Percentiles rank a stretch among this genome's conserved stretches.
Evolutionary conservation across 345 rosid species (phyloP).

Genomic region (Adansonia digitata): DNA sequence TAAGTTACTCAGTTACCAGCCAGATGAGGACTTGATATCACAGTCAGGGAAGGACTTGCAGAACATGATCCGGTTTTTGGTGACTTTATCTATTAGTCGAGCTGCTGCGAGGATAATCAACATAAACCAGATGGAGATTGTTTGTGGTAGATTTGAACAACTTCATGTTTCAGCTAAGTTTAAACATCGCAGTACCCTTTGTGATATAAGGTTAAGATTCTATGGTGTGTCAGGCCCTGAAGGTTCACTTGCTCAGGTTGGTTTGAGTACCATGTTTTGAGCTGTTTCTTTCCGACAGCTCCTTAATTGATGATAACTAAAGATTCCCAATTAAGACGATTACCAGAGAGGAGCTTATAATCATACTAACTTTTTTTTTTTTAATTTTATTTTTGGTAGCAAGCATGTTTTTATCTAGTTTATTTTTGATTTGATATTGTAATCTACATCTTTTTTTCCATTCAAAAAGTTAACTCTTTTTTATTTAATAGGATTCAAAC

Average conservation of each 20-base stretch:
- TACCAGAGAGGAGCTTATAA: background rate
- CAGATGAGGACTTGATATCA: conserved; percentile 58
- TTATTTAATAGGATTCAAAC: background rate
- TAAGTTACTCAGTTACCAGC: conserved; percentile 86
- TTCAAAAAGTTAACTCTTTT: background rate
- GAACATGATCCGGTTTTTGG: conserved; percentile 70
- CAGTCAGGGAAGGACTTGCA: conserved; percentile 77
- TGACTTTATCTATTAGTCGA: conserved; percentile 69
- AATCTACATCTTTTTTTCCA: background rate
- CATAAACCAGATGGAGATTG: conserved; percentile 61
- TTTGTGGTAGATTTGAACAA: conserved; percentile 93
- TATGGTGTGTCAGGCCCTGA: conserved; percentile 97
- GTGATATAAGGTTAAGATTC: conserved; percentile 67
- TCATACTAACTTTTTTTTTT: background rate
- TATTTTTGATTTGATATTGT: background rate
- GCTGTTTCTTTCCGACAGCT: background rate
- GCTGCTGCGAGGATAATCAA: conserved; percentile 87
- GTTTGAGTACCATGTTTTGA: conserved; percentile 20
- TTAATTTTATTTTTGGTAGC: background rate
- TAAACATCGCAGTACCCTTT: conserved; percentile 66
- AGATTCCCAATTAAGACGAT: background rate
- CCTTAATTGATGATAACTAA: background rate
- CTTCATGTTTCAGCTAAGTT: conserved; percentile 77
- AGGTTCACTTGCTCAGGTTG: conserved; percentile 97
- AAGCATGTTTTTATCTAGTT: background rate